Evolutionary conservation across 805 yeast genomes (phyloP).

Genomic region (Hemisphaericaspora nanyangensis): DNA sequence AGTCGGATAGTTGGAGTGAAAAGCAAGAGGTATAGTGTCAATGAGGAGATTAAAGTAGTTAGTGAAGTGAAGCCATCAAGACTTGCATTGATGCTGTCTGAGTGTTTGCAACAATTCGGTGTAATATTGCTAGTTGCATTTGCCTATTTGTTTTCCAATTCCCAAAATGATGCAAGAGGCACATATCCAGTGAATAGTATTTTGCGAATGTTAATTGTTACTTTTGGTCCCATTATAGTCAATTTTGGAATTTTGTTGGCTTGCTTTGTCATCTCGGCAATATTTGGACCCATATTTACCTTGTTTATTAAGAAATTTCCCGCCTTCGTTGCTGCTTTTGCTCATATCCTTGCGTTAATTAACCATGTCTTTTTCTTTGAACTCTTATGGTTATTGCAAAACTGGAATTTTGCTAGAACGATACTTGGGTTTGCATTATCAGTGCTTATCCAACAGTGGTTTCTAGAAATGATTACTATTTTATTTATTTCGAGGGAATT

Average conservation of each 20-base stretch:
- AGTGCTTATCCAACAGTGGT: slow-evolving; percentile 51
- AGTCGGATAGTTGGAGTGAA: slow-evolving; percentile 57
- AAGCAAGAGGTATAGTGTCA: slow-evolving; percentile 30
- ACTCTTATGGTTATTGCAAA: slow-evolving; percentile 62
- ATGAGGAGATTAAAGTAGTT: slow-evolving; percentile 36
- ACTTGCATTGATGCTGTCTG: slow-evolving; percentile 38
- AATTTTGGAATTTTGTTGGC: slow-evolving; percentile 39
- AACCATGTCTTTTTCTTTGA: slow-evolving; percentile 56
- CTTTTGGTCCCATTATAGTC: slow-evolving; percentile 45
- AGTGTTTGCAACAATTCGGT: slow-evolving; percentile 35
- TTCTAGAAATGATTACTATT: slow-evolving; percentile 50
- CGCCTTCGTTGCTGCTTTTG: slow-evolving; percentile 49
- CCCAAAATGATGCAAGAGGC: slow-evolving; percentile 45
- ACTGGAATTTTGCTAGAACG: slow-evolving; percentile 59
- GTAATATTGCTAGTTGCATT: slow-evolving; percentile 30
- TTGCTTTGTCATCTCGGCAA: slow-evolving; percentile 42
- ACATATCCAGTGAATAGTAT: slow-evolving; percentile 37
- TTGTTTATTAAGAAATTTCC: slow-evolving; percentile 46
- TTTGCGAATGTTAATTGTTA: slow-evolving; percentile 40
- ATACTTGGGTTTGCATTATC: slow-evolving; percentile 59
- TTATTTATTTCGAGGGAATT: slow-evolving; percentile 59
- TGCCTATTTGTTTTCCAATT: slow-evolving; percentile 52
- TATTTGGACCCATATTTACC: slow-evolving; percentile 48
- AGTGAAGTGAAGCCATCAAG: slow-evolving; percentile 50
- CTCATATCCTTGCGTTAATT: slow-evolving; percentile 52